phyloP scores from a whole-genome alignment of 371 early-diverging fungal species.

The Rhizomucor pusillus region DNA sequence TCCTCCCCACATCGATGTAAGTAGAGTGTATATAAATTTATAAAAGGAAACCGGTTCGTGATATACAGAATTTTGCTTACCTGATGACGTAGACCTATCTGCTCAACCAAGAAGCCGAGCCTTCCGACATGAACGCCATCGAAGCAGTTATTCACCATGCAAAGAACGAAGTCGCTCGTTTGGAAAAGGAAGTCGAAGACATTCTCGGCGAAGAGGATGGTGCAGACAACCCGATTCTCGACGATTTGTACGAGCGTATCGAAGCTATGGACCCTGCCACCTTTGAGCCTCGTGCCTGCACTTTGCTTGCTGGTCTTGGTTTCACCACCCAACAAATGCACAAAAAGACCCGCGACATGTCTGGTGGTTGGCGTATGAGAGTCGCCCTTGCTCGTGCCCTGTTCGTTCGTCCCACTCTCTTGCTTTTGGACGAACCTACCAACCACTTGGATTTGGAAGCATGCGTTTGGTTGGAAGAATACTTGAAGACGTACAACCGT shows the following conservation, averaged over 20 bases:
- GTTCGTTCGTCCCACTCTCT: conserved; percentile 93
- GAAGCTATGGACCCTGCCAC: conserved; percentile 89
- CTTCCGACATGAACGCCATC: conserved; percentile 88
- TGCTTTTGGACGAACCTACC: conserved; percentile 97
- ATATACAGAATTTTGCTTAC: not conserved
- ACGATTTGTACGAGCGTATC: conserved; percentile 94
- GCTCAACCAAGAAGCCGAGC: conserved; percentile 94
- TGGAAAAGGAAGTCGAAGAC: conserved; percentile 91
- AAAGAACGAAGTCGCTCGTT: conserved; percentile 81
- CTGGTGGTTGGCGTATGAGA: conserved; percentile 99
- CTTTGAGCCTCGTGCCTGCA: conserved; percentile 92
- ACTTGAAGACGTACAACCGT: conserved; percentile 90
- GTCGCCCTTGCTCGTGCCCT: conserved; percentile 97
- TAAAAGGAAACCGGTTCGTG: not conserved
- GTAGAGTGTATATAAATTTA: conserved; percentile 5
- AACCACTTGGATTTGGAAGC: conserved; percentile 98
- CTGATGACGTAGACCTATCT: conserved; percentile 70
- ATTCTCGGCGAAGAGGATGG: conserved; percentile 76
- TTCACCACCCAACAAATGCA: conserved; percentile 85
- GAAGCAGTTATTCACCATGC: conserved; percentile 91
- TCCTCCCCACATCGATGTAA: conserved; percentile 94
- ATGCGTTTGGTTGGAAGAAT: conserved; percentile 98
- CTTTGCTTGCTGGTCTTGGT: conserved; percentile 93
- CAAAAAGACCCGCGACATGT: conserved; percentile 91
- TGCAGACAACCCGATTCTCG: conserved; percentile 86